Evolutionary conservation across 345 rosid species (phyloP).

Genomic region (Citrus maxima): DNA sequence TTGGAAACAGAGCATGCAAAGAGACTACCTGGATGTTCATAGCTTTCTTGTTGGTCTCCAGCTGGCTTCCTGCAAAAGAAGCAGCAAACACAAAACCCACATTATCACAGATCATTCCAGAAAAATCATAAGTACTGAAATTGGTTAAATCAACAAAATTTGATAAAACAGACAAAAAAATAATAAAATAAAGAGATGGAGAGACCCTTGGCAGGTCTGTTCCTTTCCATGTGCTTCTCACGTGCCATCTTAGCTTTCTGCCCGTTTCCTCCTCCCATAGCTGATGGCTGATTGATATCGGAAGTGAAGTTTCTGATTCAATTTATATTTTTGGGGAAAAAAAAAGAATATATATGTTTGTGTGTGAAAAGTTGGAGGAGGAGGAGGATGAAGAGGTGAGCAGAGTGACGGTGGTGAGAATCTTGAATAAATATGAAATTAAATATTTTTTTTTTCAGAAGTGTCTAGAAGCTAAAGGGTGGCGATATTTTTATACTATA

Average conservation of each 20-base stretch:
- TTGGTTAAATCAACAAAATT: neutral
- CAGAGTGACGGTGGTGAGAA: too few species aligned
- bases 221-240: constrained; percentile 49
- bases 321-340: neutral
- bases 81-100: neutral
- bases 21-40: constrained; percentile 30
- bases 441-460: too few species aligned
- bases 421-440: too few species aligned
- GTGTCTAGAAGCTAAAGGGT: too few species aligned
- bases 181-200: neutral
- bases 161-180: too few species aligned
- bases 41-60: constrained; percentile 28
- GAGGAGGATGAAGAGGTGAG: neutral
- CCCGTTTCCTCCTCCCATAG: constrained; percentile 55
- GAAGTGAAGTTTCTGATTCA: neutral
- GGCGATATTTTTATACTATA: too few species aligned
- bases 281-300: neutral
- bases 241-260: constrained; percentile 59
- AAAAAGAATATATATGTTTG: too few species aligned
- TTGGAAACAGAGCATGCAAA: constrained; percentile 3
- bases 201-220: constrained; percentile 30
- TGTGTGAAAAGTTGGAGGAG: too few species aligned
- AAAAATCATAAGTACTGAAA: neutral
- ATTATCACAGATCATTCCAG: neutral
- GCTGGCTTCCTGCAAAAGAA: constrained; percentile 18